Conservation (phyloP, 2,329 filamentous ascomycete genomes). For the Beauveria brongniartii region DNA sequence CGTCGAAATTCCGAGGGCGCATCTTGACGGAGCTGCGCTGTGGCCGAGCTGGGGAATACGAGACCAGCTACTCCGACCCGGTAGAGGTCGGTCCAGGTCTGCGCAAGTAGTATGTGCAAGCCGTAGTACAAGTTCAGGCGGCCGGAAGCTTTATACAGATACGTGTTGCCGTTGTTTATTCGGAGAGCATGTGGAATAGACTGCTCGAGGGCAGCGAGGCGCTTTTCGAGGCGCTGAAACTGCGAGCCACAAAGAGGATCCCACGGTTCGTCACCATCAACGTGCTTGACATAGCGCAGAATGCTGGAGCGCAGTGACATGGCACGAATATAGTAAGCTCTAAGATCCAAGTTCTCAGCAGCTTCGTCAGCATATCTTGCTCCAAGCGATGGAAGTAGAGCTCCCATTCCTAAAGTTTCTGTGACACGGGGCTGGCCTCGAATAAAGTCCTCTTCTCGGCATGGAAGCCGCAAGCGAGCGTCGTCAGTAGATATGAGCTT, state of each 20-base stretch:
- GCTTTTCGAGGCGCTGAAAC: constrained; percentile 1
- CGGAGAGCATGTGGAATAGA: not conserved
- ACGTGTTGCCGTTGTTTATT: constrained; percentile 3
- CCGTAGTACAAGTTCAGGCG: constrained; percentile 10
- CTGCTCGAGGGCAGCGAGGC: not conserved
- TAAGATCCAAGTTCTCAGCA: not conserved
- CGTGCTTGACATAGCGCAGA: constrained; percentile 8
- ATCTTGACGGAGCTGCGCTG: not conserved
- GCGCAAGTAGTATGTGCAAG: constrained; percentile 7
- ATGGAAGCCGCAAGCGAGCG: constrained; percentile 3
- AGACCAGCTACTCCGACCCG: constrained; percentile 5
- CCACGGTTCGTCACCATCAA: constrained; percentile 9
- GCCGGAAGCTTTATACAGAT: constrained; percentile 4
- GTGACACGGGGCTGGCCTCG: constrained; percentile 2
- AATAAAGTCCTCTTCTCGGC: constrained; percentile 7
- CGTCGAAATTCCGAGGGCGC: constrained; percentile 1
- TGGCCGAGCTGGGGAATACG: constrained; percentile 7
- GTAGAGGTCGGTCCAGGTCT: constrained; percentile 10
- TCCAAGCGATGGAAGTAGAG: not conserved
- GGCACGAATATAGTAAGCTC: not conserved
- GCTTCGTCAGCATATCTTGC: not conserved
- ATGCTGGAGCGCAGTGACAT: constrained; percentile 7
- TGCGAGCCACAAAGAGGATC: not conserved
- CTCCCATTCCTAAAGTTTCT: not conserved
- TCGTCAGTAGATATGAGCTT: constrained; percentile 6